A percentile compares a stretch with the other conserved stretches of the same genome.
These are phyloP conservation scores for Solanum phureja DNA, from an alignment of 257 asterid species.

Conservation along the genomic window DNA sequence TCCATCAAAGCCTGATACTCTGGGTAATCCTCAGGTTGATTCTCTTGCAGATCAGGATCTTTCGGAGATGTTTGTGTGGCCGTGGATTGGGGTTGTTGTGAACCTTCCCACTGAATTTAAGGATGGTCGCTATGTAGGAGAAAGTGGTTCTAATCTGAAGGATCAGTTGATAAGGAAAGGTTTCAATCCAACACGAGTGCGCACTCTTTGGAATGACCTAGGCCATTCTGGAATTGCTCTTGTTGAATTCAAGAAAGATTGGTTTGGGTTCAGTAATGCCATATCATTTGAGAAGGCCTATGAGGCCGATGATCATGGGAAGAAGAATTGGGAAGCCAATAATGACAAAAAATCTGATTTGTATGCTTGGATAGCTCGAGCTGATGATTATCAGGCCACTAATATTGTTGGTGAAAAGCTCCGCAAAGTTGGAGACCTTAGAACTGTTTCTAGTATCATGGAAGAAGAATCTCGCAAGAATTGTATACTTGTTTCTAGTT, in stretches of 20 bases:
- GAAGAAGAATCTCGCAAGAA: constrained; percentile 76
- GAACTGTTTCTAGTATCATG: constrained; percentile 61
- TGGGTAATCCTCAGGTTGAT: constrained; percentile 21
- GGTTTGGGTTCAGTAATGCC: constrained; percentile 77
- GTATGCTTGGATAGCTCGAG: constrained; percentile 91
- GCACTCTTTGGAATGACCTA: constrained; percentile 62
- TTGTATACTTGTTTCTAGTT: constrained; percentile 50
- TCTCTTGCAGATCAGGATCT: constrained; percentile 42
- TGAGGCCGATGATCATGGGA: constrained; percentile 61
- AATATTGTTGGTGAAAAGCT: constrained; percentile 63
- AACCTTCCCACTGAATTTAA: constrained; percentile 46
- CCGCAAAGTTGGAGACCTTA: constrained; percentile 75
- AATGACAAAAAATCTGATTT: constrained; percentile 29
- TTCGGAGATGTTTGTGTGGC: constrained; percentile 89
- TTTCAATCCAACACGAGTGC: constrained; percentile 66
- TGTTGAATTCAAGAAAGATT: constrained; percentile 73
- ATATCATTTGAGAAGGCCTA: constrained; percentile 69
- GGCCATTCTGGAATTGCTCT: constrained; percentile 82
- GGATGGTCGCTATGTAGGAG: constrained; percentile 62
- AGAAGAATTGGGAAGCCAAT: constrained; percentile 47
- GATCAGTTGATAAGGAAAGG: constrained; percentile 44
- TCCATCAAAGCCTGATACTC: constrained; percentile 26
- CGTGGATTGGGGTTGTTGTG: constrained; percentile 76
- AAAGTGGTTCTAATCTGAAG: constrained; percentile 72
- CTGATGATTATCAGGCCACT: constrained; percentile 55